Percentiles rank a stretch among this genome's conserved stretches.
phyloP scores from a whole-genome alignment of 129 eudicot species.

The Helichrysum umbraculigerum region DNA sequence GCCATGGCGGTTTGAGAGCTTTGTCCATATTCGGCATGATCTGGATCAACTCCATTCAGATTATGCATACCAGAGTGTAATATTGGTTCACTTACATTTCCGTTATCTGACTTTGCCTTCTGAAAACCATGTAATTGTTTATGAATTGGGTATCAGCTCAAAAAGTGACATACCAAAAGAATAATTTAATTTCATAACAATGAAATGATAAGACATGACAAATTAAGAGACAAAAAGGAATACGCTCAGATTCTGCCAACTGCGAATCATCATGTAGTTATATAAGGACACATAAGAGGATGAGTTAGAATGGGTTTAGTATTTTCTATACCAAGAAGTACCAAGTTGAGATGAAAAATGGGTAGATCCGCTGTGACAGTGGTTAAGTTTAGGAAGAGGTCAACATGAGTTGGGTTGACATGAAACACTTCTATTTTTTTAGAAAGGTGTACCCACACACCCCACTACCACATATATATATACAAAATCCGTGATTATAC shows the following conservation, averaged over 20 bases:
- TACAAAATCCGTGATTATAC: no score
- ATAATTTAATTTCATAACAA: no score
- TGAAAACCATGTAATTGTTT: conserved; percentile 25
- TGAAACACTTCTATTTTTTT: background rate
- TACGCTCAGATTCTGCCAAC: background rate
- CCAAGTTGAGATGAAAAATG: background rate
- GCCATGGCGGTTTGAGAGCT: conserved; percentile 40
- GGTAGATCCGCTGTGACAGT: background rate
- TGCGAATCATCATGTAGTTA: no score
- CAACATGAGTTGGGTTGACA: background rate
- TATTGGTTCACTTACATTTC: conserved; percentile 52
- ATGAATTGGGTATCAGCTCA: conserved; percentile 25
- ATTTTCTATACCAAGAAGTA: background rate
- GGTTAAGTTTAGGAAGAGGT: background rate
- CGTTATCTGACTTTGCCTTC: conserved; percentile 61
- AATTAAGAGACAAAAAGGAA: background rate
- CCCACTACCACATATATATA: no score
- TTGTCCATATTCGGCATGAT: conserved; percentile 39
- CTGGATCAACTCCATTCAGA: conserved; percentile 57
- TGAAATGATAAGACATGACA: background rate
- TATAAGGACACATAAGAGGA: background rate
- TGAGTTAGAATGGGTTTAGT: background rate
- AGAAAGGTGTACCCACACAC: no score
- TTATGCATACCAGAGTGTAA: conserved; percentile 42
- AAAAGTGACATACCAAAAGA: background rate